phyloP scores from a whole-genome alignment of 2,329 filamentous ascomycete species.

The Laburnicola sp. region DNA sequence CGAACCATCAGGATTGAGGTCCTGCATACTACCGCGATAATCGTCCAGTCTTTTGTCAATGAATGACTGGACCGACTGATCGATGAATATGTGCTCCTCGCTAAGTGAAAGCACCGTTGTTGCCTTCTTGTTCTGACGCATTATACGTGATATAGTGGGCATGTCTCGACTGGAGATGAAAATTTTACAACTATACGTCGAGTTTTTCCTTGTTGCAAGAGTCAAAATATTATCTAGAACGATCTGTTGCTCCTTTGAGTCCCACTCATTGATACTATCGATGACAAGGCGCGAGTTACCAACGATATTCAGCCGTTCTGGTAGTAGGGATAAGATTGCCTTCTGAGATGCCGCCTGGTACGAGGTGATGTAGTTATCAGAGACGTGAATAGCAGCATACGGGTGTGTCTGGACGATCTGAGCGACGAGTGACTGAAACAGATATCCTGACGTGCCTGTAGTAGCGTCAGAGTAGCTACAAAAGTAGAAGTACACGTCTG shows the following conservation, averaged over 20 bases:
- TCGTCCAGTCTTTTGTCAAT: constrained; percentile 13
- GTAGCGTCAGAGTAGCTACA: constrained; percentile 8
- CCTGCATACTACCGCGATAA: constrained; percentile 7
- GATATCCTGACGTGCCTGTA: background rate
- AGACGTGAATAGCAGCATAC: constrained; percentile 10
- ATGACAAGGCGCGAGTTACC: constrained; percentile 16
- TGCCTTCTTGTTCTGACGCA: constrained; percentile 7
- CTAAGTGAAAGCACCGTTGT: constrained; percentile 7
- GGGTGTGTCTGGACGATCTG: constrained; percentile 16
- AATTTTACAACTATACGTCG: constrained; percentile 14
- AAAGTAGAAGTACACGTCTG: constrained; percentile 17
- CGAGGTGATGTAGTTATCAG: constrained; percentile 7
- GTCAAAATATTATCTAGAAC: constrained; percentile 9
- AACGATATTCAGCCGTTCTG: constrained; percentile 10
- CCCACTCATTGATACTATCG: constrained; percentile 20
- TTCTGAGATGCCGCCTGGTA: constrained; percentile 9
- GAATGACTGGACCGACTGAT: constrained; percentile 9
- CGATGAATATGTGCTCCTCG: constrained; percentile 6
- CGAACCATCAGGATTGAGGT: constrained; percentile 10
- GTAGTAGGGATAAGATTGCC: constrained; percentile 10
- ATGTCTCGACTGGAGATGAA: constrained; percentile 12
- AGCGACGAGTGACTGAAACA: constrained; percentile 10
- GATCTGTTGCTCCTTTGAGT: constrained; percentile 3
- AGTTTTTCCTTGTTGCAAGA: constrained; percentile 3
- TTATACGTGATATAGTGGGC: constrained; percentile 1